These are phyloP conservation scores for Kodamaea sp. DNA, from an alignment of 1,139 yeast genomes.

Conservation along the genomic window DNA sequence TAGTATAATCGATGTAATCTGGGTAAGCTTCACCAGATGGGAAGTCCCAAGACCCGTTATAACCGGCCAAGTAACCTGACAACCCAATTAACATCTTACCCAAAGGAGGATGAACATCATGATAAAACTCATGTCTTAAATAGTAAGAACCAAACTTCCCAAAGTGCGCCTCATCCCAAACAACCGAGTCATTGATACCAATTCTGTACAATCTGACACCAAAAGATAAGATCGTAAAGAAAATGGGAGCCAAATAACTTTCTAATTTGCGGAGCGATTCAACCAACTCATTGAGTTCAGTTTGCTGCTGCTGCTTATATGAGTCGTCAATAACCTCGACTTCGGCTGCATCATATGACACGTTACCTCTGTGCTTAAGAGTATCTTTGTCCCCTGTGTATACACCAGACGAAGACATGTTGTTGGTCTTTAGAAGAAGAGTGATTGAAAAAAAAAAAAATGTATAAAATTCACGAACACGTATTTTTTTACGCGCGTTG, in stretches of 20 bases:
- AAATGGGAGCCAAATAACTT: conserved; percentile 40
- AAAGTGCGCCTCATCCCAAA: conserved; percentile 73
- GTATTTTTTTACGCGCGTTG: not conserved
- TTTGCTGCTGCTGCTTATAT: conserved; percentile 26
- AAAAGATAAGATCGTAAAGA: conserved; percentile 48
- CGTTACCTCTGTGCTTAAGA: conserved; percentile 20
- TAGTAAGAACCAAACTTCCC: conserved; percentile 95
- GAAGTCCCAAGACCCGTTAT: conserved; percentile 94
- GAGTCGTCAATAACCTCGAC: conserved; percentile 8
- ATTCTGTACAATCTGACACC: conserved; percentile 53
- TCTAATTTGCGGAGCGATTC: conserved; percentile 32
- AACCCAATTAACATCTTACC: conserved; percentile 97
- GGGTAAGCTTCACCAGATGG: conserved; percentile 87
- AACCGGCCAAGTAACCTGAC: conserved; percentile 91
- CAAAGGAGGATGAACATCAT: conserved; percentile 97
- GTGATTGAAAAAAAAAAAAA: conserved; percentile 1
- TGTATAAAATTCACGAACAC: not conserved
- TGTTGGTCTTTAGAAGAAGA: not conserved
- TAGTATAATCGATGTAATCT: conserved; percentile 77
- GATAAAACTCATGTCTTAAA: conserved; percentile 88
- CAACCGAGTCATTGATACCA: conserved; percentile 48
- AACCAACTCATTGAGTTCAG: conserved; percentile 30
- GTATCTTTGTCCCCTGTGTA: conserved; percentile 17
- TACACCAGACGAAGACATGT: conserved; percentile 28
- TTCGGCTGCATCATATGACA: conserved; percentile 11